phyloP scores from a whole-genome alignment of 225 moss, liverwort and hornwort species.

The Polytrichum commune region DNA sequence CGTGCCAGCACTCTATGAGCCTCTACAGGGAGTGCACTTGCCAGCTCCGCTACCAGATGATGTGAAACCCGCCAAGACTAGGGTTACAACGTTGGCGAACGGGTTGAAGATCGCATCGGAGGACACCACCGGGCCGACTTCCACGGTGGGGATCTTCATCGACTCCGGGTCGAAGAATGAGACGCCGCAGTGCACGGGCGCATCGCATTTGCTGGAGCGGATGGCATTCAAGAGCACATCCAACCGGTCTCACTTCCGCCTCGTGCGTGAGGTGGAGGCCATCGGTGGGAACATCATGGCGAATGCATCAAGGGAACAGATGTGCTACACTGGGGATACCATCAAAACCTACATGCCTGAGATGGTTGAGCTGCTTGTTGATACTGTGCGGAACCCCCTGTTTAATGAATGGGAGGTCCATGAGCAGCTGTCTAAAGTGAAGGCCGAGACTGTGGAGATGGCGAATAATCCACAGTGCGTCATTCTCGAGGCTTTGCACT shows the following conservation, averaged over 20 bases:
- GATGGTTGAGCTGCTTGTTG: conserved; percentile 84
- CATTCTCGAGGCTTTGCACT: conserved; percentile 83
- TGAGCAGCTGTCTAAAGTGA: conserved; percentile 66
- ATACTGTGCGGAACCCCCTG: conserved; percentile 74
- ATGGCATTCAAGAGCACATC: conserved; percentile 95
- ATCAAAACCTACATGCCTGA: conserved; percentile 89
- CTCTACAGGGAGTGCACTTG: conserved; percentile 61
- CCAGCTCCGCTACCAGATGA: conserved; percentile 58
- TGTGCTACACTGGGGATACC: conserved; percentile 85
- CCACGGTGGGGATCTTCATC: conserved; percentile 73
- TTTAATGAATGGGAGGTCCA: conserved; percentile 92
- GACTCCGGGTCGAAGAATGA: conserved; percentile 85
- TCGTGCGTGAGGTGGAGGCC: conserved; percentile 93
- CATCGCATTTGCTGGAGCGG: conserved; percentile 82
- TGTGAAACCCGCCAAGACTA: conserved; percentile 35
- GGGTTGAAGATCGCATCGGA: conserved; percentile 83
- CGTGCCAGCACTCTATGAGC: conserved; percentile 67
- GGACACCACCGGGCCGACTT: conserved; percentile 55
- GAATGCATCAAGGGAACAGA: conserved; percentile 82
- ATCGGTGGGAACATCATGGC: conserved; percentile 86
- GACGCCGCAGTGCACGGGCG: conserved; percentile 59
- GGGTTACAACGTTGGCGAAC: conserved; percentile 68
- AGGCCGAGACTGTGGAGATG: conserved; percentile 75
- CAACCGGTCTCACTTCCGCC: conserved; percentile 81
- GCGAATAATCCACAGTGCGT: conserved; percentile 74